Evolutionary conservation across 192 early-diverging fungal genomes (phyloP).

Genomic region (Lunasporangiospora selenospora): DNA sequence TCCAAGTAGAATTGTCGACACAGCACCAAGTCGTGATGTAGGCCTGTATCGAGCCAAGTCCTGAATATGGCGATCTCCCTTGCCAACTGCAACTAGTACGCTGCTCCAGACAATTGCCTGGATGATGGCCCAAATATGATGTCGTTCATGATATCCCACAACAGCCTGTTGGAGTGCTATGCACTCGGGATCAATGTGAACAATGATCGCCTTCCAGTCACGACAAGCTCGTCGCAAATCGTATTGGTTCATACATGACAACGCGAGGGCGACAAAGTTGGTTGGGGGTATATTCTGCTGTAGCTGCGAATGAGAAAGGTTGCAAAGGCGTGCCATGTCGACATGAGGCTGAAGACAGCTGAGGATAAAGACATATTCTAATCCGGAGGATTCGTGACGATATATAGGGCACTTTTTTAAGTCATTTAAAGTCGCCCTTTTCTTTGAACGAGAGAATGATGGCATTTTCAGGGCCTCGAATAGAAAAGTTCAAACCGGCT

Average conservation of each 20-base stretch:
- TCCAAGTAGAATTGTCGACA: conserved; percentile 7
- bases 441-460: no score
- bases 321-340: conserved; percentile 43
- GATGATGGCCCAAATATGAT: conserved; percentile 24
- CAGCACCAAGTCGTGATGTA: conserved; percentile 9
- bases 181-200: conserved; percentile 45
- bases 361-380: conserved; percentile 44
- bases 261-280: conserved; percentile 23
- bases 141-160: conserved; percentile 5
- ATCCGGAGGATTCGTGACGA: no score
- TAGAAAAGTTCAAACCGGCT: no score
- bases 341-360: conserved; percentile 37
- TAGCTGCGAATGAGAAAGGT: no score
- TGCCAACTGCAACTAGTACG: conserved; percentile 7
- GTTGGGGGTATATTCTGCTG: conserved; percentile 6
- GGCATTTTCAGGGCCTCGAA: no score
- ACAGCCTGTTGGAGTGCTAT: conserved; percentile 35
- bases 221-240: conserved; percentile 34
- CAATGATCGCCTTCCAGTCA: conserved; percentile 39
- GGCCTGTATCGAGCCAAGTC: conserved; percentile 15
- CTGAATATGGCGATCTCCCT: conserved; percentile 21
- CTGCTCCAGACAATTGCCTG: conserved; percentile 26
- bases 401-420: no score
- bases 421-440: no score
- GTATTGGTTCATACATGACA: conserved; percentile 48